These are phyloP conservation scores for Ceratobasidium sp. DNA, from an alignment of 1,284 basidiomycete genomes.

Conservation along the genomic window DNA sequence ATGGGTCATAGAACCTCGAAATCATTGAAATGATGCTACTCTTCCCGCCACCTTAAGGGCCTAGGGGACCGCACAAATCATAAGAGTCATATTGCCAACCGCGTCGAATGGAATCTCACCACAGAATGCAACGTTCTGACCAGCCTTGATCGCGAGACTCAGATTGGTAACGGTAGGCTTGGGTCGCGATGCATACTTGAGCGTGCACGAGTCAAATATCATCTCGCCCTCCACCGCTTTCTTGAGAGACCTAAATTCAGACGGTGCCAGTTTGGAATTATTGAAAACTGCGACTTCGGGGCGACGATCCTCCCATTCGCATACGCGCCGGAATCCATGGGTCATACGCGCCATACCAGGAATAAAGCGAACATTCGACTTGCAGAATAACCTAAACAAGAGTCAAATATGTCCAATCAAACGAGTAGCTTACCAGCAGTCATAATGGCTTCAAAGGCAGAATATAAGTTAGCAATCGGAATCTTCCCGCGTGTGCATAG, in stretches of 20 bases:
- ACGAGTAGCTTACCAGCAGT: constrained; percentile 44
- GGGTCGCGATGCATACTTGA: no score
- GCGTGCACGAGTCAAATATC: constrained; percentile 42
- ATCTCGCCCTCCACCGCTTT: constrained; percentile 3
- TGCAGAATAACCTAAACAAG: constrained; percentile 37
- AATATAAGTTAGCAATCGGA: constrained; percentile 42
- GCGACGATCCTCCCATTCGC: no score
- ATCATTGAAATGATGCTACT: constrained; percentile 47
- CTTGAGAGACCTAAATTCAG: no score
- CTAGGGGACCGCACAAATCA: constrained; percentile 39
- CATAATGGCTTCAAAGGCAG: constrained; percentile 50
- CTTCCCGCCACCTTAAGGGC: constrained; percentile 42
- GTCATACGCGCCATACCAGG: constrained; percentile 46
- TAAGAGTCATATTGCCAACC: no score
- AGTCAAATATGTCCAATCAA: no score
- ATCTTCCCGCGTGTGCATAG: constrained; percentile 20
- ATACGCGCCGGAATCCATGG: constrained; percentile 35
- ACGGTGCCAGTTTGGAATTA: constrained; percentile 15
- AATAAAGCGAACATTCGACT: constrained; percentile 45
- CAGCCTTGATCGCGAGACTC: constrained; percentile 43
- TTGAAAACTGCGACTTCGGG: constrained; percentile 45
- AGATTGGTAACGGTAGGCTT: constrained; percentile 42
- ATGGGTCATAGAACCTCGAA: constrained; percentile 53
- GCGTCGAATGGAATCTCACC: constrained; percentile 40
- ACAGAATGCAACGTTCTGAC: constrained; percentile 46